These are phyloP conservation scores for Aphanomyces euteiches DNA, from an alignment of 352 stramenopile species.

Conservation along the genomic window DNA sequence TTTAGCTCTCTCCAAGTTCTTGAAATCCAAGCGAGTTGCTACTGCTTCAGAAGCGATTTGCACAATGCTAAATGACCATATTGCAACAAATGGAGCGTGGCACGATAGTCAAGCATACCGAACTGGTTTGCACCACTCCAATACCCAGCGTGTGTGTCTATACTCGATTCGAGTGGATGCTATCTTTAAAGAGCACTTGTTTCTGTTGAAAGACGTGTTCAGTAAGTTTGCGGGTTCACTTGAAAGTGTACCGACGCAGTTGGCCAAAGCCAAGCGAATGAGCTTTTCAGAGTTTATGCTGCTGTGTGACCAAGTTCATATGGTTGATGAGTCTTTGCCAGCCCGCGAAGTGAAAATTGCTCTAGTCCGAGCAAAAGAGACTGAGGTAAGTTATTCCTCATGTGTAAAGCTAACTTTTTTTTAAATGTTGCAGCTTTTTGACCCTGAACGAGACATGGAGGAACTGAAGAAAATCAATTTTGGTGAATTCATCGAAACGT, in stretches of 20 bases:
- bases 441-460: constrained; percentile 12
- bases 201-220: constrained; percentile 25
- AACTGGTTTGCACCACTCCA: neutral
- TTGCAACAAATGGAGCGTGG: constrained; percentile 5
- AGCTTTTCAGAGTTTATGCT: constrained; percentile 21
- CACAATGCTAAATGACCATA: constrained; percentile 12
- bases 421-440: constrained; percentile 17
- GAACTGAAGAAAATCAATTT: constrained; percentile 26
- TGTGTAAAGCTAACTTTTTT: neutral
- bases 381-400: constrained; percentile 10
- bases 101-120: constrained; percentile 27
- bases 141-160: neutral
- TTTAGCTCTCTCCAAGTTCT: constrained; percentile 23
- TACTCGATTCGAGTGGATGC: constrained; percentile 13
- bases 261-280: constrained; percentile 10
- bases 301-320: constrained; percentile 8
- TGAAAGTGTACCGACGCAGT: neutral
- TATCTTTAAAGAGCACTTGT: constrained; percentile 29
- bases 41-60: neutral
- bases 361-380: constrained; percentile 27
- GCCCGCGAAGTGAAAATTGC: constrained; percentile 27
- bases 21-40: constrained; percentile 27
- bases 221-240: constrained; percentile 17
- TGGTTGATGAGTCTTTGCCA: constrained; percentile 21
- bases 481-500: constrained; percentile 25